A percentile compares a stretch with the other conserved stretches of the same genome.
Evolutionary conservation across 306 rosid species (phyloP).

Genomic region (Datisca glomerata): DNA sequence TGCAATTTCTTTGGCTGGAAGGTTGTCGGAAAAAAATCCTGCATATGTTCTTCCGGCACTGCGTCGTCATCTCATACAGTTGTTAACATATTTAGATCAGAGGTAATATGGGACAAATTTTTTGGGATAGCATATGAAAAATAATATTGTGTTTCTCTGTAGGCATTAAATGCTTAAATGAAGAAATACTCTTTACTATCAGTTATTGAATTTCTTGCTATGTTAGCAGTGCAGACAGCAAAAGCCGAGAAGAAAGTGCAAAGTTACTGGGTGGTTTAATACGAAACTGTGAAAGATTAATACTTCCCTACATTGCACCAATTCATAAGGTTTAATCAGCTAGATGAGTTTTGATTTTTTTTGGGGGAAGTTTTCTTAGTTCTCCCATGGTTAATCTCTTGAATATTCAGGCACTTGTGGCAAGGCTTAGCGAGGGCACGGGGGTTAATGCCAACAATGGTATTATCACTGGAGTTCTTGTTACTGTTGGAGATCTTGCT

Average conservation of each 20-base stretch:
- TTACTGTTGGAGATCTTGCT: conserved; percentile 97
- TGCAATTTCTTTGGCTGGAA: conserved; percentile 90
- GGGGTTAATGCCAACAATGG: conserved; percentile 64
- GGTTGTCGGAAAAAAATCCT: conserved; percentile 94
- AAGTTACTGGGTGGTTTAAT: conserved; percentile 92
- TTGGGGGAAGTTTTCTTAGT: conserved; percentile 2
- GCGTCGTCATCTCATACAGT: conserved; percentile 96
- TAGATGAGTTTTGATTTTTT: conserved; percentile 6
- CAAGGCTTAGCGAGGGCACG: conserved; percentile 62
- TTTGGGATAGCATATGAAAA: neutral
- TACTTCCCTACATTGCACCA: conserved; percentile 93
- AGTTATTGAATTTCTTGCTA: conserved; percentile 23
- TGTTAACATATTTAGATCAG: conserved; percentile 80
- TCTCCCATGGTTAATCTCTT: conserved; percentile 16
- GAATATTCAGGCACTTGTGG: conserved; percentile 75
- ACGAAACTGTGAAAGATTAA: conserved; percentile 86
- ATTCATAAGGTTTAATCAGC: conserved; percentile 66
- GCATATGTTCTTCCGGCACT: conserved; percentile 99
- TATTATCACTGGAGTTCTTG: conserved; percentile 91
- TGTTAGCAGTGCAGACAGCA: conserved; percentile 96
- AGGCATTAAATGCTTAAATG: too few relatives aligned
- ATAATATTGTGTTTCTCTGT: neutral
- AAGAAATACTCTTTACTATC: too few relatives aligned
- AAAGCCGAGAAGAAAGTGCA: conserved; percentile 99
- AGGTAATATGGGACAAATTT: conserved; percentile 40